Evolutionary conservation across 2,329 filamentous ascomycete genomes (phyloP).

Genomic region (Stachybotrys chartarum): DNA sequence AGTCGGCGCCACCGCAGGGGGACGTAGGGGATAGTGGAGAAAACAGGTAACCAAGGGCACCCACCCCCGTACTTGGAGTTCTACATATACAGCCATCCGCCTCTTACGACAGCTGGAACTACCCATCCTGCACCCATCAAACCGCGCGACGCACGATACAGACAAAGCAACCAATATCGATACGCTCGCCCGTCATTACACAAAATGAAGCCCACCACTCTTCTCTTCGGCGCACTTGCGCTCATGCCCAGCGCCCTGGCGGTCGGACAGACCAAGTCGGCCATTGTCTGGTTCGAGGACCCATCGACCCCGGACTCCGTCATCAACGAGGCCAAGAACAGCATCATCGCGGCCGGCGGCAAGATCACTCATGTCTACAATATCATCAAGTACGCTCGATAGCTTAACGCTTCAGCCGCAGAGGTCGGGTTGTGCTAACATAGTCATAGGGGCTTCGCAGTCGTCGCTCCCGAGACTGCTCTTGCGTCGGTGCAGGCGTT

Average conservation of each 20-base stretch:
- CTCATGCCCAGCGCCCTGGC: slow-evolving; percentile 52
- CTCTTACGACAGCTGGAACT: not conserved
- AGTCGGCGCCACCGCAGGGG: not conserved
- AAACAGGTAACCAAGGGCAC: not conserved
- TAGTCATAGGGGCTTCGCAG: slow-evolving; percentile 63
- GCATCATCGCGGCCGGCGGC: slow-evolving; percentile 63
- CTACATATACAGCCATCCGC: not conserved
- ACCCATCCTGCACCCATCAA: not conserved
- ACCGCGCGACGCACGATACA: not conserved
- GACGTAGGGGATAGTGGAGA: not conserved
- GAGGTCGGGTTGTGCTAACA: slow-evolving; percentile 15
- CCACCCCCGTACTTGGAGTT: not conserved
- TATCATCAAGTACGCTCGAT: slow-evolving; percentile 52
- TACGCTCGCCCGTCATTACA: slow-evolving; percentile 1
- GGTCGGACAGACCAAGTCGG: slow-evolving; percentile 61
- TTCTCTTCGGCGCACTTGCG: slow-evolving; percentile 49
- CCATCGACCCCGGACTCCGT: slow-evolving; percentile 57
- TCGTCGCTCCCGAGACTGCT: slow-evolving; percentile 61
- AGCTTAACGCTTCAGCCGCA: not conserved
- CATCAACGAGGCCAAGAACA: slow-evolving; percentile 63
- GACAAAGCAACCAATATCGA: not conserved
- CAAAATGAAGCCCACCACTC: slow-evolving; percentile 57
- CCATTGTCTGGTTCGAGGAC: slow-evolving; percentile 72
- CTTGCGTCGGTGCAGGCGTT: slow-evolving; percentile 60
- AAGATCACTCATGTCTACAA: slow-evolving; percentile 72